Percentiles rank a stretch among this genome's conserved stretches.
phyloP scores from a whole-genome alignment of 148 eudicot species.

The Gaultheria prostrata region DNA sequence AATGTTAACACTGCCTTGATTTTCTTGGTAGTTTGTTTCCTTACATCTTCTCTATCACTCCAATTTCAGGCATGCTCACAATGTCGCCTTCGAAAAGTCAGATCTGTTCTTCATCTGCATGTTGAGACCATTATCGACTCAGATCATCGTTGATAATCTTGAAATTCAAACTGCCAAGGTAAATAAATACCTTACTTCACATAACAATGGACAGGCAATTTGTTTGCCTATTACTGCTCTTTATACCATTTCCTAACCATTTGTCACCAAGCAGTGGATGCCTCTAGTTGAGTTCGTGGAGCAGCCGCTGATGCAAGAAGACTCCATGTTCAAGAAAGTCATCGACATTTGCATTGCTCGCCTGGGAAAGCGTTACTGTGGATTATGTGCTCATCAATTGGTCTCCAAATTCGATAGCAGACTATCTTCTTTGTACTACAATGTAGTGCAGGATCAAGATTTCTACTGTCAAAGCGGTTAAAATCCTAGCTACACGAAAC shows the following conservation, averaged over 20 bases:
- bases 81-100: slow-evolving; percentile 83
- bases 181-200: slow-evolving; percentile 16
- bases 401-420: slow-evolving; percentile 69
- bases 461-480: slow-evolving; percentile 42
- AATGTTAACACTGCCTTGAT: background rate
- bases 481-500: background rate
- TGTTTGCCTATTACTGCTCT: background rate
- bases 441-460: slow-evolving; percentile 37
- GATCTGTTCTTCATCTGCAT: slow-evolving; percentile 90
- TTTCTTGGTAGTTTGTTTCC: background rate
- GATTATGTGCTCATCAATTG: slow-evolving; percentile 57
- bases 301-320: slow-evolving; percentile 68
- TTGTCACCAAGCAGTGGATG: slow-evolving; percentile 70
- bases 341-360: slow-evolving; percentile 32
- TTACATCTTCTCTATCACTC: background rate
- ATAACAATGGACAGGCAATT: background rate
- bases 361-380: slow-evolving; percentile 62
- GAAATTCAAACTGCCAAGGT: slow-evolving; percentile 90
- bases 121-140: slow-evolving; percentile 60
- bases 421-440: slow-evolving; percentile 24
- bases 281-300: slow-evolving; percentile 65
- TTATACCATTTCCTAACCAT: background rate
- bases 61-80: slow-evolving; percentile 71
- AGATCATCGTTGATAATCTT: slow-evolving; percentile 64
- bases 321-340: slow-evolving; percentile 73